A percentile compares a stretch with the other conserved stretches of the same genome.
phyloP scores from a whole-genome alignment of 192 early-diverging fungal species.

The Coemansia umbellata region DNA sequence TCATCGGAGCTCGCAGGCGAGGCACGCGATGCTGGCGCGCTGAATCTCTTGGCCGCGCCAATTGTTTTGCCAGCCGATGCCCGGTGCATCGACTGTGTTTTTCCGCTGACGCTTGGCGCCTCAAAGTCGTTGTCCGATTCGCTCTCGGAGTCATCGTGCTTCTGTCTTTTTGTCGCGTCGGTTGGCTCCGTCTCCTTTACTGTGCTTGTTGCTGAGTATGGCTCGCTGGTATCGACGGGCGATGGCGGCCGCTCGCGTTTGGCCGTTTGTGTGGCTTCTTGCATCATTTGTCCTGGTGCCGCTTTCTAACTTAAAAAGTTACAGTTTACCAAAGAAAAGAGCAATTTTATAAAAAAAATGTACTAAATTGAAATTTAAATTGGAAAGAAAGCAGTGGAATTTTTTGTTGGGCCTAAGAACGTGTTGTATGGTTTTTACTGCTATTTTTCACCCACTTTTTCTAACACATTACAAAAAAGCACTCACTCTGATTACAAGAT shows the following conservation, averaged over 20 bases:
- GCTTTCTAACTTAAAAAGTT: too few relatives aligned
- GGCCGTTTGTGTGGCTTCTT: background rate
- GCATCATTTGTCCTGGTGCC: too few relatives aligned
- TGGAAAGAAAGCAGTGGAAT: too few relatives aligned
- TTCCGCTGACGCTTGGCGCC: background rate
- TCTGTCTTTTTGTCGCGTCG: background rate
- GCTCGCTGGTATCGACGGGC: too few relatives aligned
- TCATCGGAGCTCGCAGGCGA: constrained; percentile 16
- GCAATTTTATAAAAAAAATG: too few relatives aligned
- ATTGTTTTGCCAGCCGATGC: constrained; percentile 39
- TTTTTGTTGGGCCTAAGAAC: too few relatives aligned
- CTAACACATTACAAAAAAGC: too few relatives aligned
- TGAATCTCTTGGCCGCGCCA: constrained; percentile 37
- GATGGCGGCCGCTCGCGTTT: constrained; percentile 2
- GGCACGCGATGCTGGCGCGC: constrained; percentile 22
- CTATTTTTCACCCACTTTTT: too few relatives aligned
- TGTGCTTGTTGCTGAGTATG: background rate
- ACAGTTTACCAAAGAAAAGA: too few relatives aligned
- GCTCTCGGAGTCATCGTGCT: constrained; percentile 1
- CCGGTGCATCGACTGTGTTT: constrained; percentile 1
- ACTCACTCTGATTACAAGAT: too few relatives aligned
- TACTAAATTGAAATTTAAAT: too few relatives aligned
- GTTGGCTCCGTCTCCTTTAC: background rate
- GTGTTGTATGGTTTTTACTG: too few relatives aligned
- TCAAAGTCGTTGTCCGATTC: constrained; percentile 23